Conservation (phyloP, 306 rosid genomes). For the Cajanus cajan region DNA sequence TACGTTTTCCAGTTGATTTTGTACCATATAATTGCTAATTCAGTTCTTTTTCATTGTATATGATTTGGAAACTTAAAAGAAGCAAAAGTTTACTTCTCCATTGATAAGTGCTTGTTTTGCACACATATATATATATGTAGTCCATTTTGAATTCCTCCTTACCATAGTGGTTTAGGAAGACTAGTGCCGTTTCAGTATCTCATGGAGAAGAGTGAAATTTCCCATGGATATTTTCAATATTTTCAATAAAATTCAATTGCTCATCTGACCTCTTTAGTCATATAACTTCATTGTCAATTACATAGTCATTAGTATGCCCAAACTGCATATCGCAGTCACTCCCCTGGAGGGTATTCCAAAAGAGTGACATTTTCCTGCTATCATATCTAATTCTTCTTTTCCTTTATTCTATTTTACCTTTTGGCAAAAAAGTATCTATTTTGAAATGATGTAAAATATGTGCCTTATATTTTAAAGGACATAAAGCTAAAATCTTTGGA, state of each 20-base stretch:
- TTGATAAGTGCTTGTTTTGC: background rate
- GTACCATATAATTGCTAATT: background rate
- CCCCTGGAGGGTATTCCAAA: conserved; percentile 3
- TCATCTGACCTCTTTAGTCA: background rate
- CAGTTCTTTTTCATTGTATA: background rate
- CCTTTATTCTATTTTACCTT: background rate
- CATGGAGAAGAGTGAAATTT: background rate
- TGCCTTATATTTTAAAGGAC: conserved; percentile 8
- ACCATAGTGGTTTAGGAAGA: background rate
- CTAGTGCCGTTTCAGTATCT: conserved; percentile 3
- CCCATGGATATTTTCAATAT: conserved; percentile 3
- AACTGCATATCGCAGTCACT: background rate
- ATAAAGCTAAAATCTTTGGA: background rate
- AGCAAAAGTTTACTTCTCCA: background rate
- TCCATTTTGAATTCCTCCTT: conserved; percentile 1
- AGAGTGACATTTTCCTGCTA: background rate
- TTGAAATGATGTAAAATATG: background rate
- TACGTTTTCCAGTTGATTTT: background rate
- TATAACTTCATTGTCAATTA: conserved; percentile 17
- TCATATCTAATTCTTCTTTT: background rate
- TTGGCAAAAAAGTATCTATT: background rate
- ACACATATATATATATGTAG: background rate
- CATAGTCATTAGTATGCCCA: background rate
- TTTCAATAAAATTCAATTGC: background rate
- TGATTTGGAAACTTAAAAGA: background rate